Evolutionary conservation across 768 basidiomycete species (phyloP), one percentile per base, ranked within the genome.

Genomic region (Hirschioporus abietinus): DNA sequence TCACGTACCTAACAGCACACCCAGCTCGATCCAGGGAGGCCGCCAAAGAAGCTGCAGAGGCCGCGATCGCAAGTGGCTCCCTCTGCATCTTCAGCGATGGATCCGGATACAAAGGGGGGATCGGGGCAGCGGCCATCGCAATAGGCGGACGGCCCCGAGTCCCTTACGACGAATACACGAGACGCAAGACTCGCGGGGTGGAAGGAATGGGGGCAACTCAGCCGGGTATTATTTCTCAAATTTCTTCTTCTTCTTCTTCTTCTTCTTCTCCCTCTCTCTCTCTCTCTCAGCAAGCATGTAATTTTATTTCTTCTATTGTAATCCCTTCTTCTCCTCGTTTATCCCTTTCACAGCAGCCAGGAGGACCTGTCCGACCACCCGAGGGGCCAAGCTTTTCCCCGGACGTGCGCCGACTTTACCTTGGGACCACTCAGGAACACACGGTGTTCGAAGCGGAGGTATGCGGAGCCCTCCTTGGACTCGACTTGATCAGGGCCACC

Each of bases 381-480:
- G 5, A 52, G 42, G 12, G 20, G 42, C 42, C 42, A 52, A 52
- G 42, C 42, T 15, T 52, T 10, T 20, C 42, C 42, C 42, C 42
- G 30, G 35, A 63, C 5, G 18, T 52, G 25, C 35, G 57, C 12
- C 30, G 27, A 26, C 24, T 20, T 23, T 57, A 67, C 30, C 63
- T 69, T 6, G 65, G 68, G 12, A 18, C 30, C 12, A 24, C 30
- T 1, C 25, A 24, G 35, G 64, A 69, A 26, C 68, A 69, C 67
- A 68, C 68, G 23, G 66, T 67, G 9, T 69, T 60, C 35, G 68
- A 69, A 26, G 68, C 58, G 2, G 68, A 69, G 52, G 36, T 63
- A 30, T 67, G 67, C 17, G 68, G 68, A 20, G 58, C 65, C 24
- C 24, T 59, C 1, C 58, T 68, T 20, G 67, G 58, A 7, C 24